Evolutionary conservation across 495 filamentous ascomycete genomes (phyloP).

Genomic region (Lophium mytilinum): DNA sequence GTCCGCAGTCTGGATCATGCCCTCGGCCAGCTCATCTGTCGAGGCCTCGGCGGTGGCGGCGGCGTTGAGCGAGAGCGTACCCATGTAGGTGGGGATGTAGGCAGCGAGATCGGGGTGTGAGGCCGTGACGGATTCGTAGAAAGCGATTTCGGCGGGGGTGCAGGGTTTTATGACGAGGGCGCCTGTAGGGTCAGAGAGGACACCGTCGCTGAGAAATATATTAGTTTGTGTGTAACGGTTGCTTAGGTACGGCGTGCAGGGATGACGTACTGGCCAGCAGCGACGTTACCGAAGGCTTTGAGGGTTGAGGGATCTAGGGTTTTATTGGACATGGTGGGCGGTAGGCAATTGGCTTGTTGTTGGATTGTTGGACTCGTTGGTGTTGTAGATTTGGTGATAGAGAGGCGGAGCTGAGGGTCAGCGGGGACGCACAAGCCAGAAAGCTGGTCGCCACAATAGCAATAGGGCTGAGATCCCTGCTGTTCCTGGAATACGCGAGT

Average conservation of each 20-base stretch:
- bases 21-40: slow-evolving; percentile 1
- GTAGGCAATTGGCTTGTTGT: too few relatives aligned
- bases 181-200: slow-evolving; percentile 77
- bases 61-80: slow-evolving; percentile 52
- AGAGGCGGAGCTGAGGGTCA: background rate
- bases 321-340: slow-evolving; percentile 10
- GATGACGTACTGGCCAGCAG: slow-evolving; percentile 84
- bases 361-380: background rate
- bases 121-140: slow-evolving; percentile 70
- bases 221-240: slow-evolving; percentile 2
- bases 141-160: slow-evolving; percentile 74
- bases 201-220: slow-evolving; percentile 62
- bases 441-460: too few relatives aligned
- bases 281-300: slow-evolving; percentile 67
- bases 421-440: too few relatives aligned
- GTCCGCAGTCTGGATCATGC: slow-evolving; percentile 33
- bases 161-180: slow-evolving; percentile 92
- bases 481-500: too few relatives aligned
- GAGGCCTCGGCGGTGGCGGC: background rate
- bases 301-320: slow-evolving; percentile 37
- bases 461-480: too few relatives aligned
- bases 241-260: background rate
- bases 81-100: slow-evolving; percentile 79
- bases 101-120: slow-evolving; percentile 63
- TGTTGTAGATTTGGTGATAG: background rate